phyloP scores from a whole-genome alignment of 495 filamentous ascomycete species.

The Neurospora sp. region DNA sequence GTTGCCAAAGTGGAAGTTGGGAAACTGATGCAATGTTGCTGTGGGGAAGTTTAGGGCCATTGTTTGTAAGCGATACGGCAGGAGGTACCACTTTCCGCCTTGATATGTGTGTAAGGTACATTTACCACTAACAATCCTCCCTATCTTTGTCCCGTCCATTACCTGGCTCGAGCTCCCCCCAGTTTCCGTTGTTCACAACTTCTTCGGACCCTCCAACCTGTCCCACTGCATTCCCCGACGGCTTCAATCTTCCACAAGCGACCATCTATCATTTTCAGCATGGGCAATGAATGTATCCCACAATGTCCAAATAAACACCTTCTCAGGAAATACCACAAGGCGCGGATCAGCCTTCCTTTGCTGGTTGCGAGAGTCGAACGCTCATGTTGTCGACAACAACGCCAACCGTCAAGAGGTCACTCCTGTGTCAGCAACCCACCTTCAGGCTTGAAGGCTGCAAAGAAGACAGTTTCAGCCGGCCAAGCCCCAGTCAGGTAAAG shows the following conservation, averaged over 20 bases:
- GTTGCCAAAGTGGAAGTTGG: neutral
- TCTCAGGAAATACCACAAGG: conserved; percentile 27
- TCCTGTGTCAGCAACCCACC: conserved; percentile 2
- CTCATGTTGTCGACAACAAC: conserved; percentile 38
- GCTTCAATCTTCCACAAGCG: neutral
- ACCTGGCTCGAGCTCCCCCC: too few relatives aligned
- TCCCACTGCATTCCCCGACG: neutral
- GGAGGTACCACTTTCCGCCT: neutral
- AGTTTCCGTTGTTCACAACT: neutral
- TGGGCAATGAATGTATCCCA: too few relatives aligned
- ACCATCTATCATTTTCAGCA: too few relatives aligned
- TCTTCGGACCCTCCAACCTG: neutral
- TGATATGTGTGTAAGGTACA: neutral
- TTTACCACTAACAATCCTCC: neutral
- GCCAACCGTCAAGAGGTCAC: conserved; percentile 40
- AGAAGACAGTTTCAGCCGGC: conserved; percentile 7
- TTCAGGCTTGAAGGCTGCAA: neutral
- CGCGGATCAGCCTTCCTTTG: conserved; percentile 10
- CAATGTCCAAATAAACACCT: too few relatives aligned
- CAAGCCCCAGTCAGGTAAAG: conserved; percentile 20
- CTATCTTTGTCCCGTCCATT: neutral
- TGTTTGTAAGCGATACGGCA: neutral
- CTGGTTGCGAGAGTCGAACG: conserved; percentile 42
- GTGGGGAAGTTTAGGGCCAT: neutral
- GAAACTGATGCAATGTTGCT: neutral